These are phyloP conservation scores for Cyclostephanos invisitatus DNA, from an alignment of 108 stramenopile genomes.

Conservation along the genomic window DNA sequence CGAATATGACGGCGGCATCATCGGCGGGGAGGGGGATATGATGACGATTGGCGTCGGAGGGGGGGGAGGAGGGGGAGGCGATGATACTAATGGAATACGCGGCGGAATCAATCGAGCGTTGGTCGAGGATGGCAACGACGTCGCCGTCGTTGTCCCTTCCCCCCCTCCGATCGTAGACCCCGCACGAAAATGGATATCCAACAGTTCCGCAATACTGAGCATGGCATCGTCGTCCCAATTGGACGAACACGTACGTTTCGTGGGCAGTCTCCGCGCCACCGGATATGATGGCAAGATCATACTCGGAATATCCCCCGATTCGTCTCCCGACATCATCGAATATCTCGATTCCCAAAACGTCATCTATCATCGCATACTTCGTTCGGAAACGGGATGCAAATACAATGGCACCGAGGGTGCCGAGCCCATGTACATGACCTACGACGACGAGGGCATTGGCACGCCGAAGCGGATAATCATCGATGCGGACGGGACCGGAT, in stretches of 20 bases:
- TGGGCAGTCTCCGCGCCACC: conserved; percentile 68
- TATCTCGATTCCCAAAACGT: conserved; percentile 62
- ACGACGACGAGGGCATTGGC: neutral
- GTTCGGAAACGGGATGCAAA: neutral
- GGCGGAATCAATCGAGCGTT: too few relatives aligned
- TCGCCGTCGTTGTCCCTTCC: too few relatives aligned
- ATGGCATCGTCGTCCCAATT: neutral
- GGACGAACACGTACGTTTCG: conserved; percentile 35
- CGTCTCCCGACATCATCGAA: conserved; percentile 17
- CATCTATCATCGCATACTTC: conserved; percentile 26
- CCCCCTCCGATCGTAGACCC: too few relatives aligned
- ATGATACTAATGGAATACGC: too few relatives aligned
- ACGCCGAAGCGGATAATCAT: neutral
- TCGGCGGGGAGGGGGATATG: too few relatives aligned
- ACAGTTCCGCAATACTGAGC: neutral
- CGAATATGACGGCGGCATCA: too few relatives aligned
- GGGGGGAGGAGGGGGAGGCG: too few relatives aligned
- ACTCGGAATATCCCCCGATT: conserved; percentile 53
- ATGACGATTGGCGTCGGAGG: too few relatives aligned
- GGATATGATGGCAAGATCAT: conserved; percentile 74
- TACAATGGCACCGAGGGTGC: neutral
- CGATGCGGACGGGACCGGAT: neutral
- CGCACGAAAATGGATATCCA: neutral
- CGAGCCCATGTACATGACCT: neutral
- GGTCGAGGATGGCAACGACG: too few relatives aligned